These are phyloP conservation scores for Daldinia sp. DNA, from an alignment of 2,329 filamentous ascomycete species.

Conservation along the genomic window DNA sequence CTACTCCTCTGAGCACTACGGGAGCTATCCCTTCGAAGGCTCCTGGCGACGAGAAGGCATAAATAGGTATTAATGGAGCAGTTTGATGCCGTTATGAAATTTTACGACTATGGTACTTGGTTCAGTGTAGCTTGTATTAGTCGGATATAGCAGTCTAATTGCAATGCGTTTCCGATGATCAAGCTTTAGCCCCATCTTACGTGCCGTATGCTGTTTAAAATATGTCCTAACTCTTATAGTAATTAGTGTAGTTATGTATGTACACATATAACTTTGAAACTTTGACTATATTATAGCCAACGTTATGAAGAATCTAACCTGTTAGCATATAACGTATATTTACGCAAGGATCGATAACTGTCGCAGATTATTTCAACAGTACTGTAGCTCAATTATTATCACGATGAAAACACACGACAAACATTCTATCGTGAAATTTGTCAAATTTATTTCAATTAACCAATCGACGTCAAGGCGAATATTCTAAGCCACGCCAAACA, in stretches of 20 bases:
- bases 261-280: too few species aligned
- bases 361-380: neutral
- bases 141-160: constrained; percentile 13
- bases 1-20: constrained; percentile 40
- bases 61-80: constrained; percentile 1
- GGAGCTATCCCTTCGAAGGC: constrained; percentile 40
- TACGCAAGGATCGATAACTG: too few species aligned
- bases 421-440: neutral
- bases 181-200: too few species aligned
- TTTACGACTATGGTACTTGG: constrained; percentile 26
- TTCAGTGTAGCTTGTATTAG: constrained; percentile 20
- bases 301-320: too few species aligned
- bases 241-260: too few species aligned
- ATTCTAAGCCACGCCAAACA: neutral
- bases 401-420: neutral
- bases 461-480: neutral
- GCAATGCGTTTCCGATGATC: neutral
- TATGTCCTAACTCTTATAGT: too few species aligned
- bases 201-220: neutral
- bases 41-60: constrained; percentile 41
- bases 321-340: too few species aligned
- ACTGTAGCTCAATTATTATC: neutral
- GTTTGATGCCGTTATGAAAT: constrained; percentile 25
- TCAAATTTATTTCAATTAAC: neutral
- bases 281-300: too few species aligned